phyloP scores from a whole-genome alignment of 2,329 filamentous ascomycete species.

The Volutella citrinella region DNA sequence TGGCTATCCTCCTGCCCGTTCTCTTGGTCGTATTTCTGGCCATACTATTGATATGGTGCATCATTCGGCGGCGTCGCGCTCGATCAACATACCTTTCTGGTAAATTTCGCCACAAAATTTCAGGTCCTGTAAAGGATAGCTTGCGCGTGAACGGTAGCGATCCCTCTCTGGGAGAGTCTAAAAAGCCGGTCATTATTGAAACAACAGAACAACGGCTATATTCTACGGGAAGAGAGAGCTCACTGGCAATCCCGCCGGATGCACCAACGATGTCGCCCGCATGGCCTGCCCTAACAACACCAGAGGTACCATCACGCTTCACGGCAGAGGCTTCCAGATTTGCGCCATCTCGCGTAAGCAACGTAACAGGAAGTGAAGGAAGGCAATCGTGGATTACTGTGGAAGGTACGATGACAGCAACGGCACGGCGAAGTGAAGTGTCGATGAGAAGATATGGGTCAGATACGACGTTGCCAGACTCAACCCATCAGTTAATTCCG shows the following conservation, averaged over 20 bases:
- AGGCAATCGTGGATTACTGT: slow-evolving; percentile 35
- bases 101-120: slow-evolving; percentile 31
- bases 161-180: slow-evolving; percentile 20
- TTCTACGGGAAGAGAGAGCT: slow-evolving; percentile 15
- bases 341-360: slow-evolving; percentile 16
- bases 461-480: slow-evolving; percentile 26
- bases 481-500: slow-evolving; percentile 30
- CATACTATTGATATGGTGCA: slow-evolving; percentile 31
- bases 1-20: slow-evolving; percentile 44
- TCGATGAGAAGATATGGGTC: slow-evolving; percentile 24
- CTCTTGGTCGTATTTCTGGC: slow-evolving; percentile 32
- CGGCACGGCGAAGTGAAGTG: slow-evolving; percentile 21
- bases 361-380: slow-evolving; percentile 20
- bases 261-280: too few relatives aligned
- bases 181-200: slow-evolving; percentile 12
- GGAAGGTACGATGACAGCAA: slow-evolving; percentile 22
- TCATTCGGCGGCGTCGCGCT: slow-evolving; percentile 29
- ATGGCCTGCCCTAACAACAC: slow-evolving; percentile 16
- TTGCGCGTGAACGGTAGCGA: slow-evolving; percentile 26
- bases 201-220: slow-evolving; percentile 8
- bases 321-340: slow-evolving; percentile 22
- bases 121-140: slow-evolving; percentile 27
- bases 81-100: slow-evolving; percentile 26
- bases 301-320: slow-evolving; percentile 22
- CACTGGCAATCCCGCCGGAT: too few relatives aligned